Conservation (phyloP, 768 basidiomycete species). For the Filobasidium wieringae region DNA sequence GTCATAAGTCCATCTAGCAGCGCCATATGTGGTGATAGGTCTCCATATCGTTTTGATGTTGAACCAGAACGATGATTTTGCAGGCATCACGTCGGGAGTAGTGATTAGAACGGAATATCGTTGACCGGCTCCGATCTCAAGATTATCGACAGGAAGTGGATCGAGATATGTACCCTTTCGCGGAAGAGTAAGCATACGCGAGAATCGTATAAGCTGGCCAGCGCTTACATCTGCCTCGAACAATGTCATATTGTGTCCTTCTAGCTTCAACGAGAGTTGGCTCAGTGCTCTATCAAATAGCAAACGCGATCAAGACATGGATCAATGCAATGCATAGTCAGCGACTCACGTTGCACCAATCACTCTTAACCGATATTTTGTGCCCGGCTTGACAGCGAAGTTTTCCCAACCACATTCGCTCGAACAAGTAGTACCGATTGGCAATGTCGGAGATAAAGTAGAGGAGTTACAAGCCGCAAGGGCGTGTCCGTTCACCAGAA, state of each 20-base stretch:
- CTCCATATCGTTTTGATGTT: neutral
- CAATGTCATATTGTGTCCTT: conserved; percentile 13
- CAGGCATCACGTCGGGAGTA: neutral
- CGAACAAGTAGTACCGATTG: neutral
- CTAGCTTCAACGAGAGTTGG: conserved; percentile 3
- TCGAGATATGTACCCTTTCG: conserved; percentile 9
- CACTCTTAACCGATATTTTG: conserved; percentile 3
- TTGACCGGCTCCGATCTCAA: conserved; percentile 5
- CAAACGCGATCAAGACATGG: too few relatives aligned
- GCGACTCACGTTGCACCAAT: neutral
- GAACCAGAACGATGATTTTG: neutral
- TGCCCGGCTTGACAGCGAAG: conserved; percentile 2
- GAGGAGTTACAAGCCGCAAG: conserved; percentile 1
- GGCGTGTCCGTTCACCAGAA: conserved; percentile 7
- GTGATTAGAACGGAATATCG: conserved; percentile 5
- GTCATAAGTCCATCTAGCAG: neutral
- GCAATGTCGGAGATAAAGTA: neutral
- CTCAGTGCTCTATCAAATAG: neutral
- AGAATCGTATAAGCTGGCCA: neutral
- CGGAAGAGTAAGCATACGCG: neutral
- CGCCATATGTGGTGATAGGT: neutral
- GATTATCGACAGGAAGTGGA: neutral
- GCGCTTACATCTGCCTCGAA: conserved; percentile 12
- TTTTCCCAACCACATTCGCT: conserved; percentile 3
- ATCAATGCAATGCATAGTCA: neutral